Conservation (phyloP, 306 rosid genomes). For the Ziziphus jujuba region DNA sequence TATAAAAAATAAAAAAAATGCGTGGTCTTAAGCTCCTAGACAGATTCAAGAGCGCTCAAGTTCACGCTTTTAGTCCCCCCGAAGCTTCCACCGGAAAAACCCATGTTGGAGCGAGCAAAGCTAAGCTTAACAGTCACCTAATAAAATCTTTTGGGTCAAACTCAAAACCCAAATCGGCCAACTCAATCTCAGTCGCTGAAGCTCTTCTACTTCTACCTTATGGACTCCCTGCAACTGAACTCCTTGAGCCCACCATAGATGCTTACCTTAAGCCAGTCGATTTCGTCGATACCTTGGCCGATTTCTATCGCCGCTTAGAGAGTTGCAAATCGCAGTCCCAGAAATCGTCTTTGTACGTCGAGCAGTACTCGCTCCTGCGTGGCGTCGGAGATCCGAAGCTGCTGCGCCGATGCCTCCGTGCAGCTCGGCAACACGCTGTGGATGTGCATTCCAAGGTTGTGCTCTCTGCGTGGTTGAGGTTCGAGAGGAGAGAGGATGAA, state of each 20-base stretch:
- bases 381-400: constrained; percentile 64
- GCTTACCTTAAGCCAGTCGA: constrained; percentile 59
- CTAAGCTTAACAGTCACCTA: constrained; percentile 39
- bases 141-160: constrained; percentile 55
- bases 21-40: constrained; percentile 61
- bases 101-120: constrained; percentile 25
- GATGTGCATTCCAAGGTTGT: constrained; percentile 71
- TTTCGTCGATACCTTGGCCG: constrained; percentile 53
- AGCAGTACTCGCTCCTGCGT: constrained; percentile 57
- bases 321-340: constrained; percentile 35
- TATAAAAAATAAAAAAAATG: constrained; percentile 41
- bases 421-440: constrained; percentile 56
- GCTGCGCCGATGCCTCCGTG: constrained; percentile 61
- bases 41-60: constrained; percentile 67
- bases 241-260: constrained; percentile 66
- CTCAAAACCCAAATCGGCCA: constrained; percentile 54
- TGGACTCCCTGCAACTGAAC: constrained; percentile 57
- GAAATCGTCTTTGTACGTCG: constrained; percentile 47
- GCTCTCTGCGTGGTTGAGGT: constrained; percentile 70
- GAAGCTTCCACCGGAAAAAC: constrained; percentile 41
- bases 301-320: constrained; percentile 52
- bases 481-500: constrained; percentile 83
- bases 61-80: constrained; percentile 61
- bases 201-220: constrained; percentile 39
- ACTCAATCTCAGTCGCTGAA: constrained; percentile 37